Evolutionary conservation across 2,329 filamentous ascomycete genomes (phyloP).

Genomic region (Penicillium olsonii): DNA sequence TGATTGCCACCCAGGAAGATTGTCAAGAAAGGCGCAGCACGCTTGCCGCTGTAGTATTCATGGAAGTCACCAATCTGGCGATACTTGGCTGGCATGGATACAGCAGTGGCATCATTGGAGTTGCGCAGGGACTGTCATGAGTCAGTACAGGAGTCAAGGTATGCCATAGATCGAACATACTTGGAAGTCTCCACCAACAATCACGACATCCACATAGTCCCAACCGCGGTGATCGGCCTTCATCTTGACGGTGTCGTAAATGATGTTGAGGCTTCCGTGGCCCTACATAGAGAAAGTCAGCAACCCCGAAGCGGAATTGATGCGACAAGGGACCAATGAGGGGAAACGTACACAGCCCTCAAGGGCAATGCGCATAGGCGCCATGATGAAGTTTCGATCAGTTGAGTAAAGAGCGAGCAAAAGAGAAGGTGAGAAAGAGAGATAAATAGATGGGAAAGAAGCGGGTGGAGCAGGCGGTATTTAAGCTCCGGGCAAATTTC

Average conservation of each 20-base stretch:
- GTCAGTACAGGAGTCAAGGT: neutral
- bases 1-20: slow-evolving; percentile 95
- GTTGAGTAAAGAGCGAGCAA: too few relatives aligned
- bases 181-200: slow-evolving; percentile 96
- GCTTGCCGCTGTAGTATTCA: slow-evolving; percentile 82
- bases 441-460: slow-evolving; percentile 11
- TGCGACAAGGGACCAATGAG: neutral
- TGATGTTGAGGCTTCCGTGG: slow-evolving; percentile 87
- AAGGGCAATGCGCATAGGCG: slow-evolving; percentile 68
- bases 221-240: slow-evolving; percentile 72
- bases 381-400: neutral
- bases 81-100: slow-evolving; percentile 88
- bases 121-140: slow-evolving; percentile 74
- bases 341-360: slow-evolving; percentile 76
- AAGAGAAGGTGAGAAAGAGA: slow-evolving; percentile 1
- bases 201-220: slow-evolving; percentile 81
- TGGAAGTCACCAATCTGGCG: slow-evolving; percentile 88
- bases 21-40: slow-evolving; percentile 81
- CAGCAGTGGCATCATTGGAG: slow-evolving; percentile 79
- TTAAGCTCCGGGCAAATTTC: slow-evolving; percentile 14
- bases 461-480: slow-evolving; percentile 7
- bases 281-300: slow-evolving; percentile 57
- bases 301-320: neutral
- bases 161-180: slow-evolving; percentile 44
- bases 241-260: slow-evolving; percentile 76